Percentiles rank a stretch among this genome's conserved stretches.
Evolutionary conservation across 2,329 filamentous ascomycete genomes (phyloP).

Genomic region (Calycina marina): DNA sequence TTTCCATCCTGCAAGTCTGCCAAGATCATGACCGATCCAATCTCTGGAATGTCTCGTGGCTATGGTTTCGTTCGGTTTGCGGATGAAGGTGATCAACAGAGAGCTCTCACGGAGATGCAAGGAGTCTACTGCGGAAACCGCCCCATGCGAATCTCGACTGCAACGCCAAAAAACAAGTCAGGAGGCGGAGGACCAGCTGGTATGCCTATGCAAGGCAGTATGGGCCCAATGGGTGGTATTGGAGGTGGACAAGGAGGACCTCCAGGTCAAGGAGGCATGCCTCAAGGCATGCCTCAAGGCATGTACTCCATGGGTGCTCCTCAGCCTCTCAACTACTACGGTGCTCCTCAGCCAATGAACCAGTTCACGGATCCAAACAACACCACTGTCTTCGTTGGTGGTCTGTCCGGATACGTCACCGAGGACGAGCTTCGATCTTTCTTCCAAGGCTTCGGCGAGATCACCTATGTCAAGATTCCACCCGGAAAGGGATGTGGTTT

Average conservation of each 20-base stretch:
- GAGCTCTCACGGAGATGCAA: conserved; percentile 94
- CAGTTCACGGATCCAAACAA: conserved; percentile 99
- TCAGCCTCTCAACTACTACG: conserved; percentile 53
- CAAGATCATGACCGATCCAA: conserved; percentile 99
- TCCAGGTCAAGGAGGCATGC: not conserved
- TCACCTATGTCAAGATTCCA: conserved; percentile 99
- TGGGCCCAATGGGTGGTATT: conserved; percentile 31
- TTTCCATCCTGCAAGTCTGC: conserved; percentile 97
- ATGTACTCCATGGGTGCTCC: conserved; percentile 52
- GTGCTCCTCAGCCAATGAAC: conserved; percentile 77
- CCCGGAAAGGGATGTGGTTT: conserved; percentile 98
- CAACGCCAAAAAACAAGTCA: conserved; percentile 84
- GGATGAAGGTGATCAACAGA: conserved; percentile 90
- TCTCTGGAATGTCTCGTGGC: conserved; percentile 91
- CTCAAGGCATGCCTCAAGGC: conserved; percentile 24
- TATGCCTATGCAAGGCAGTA: conserved; percentile 33
- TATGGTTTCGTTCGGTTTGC: conserved; percentile 98
- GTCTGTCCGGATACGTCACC: conserved; percentile 92
- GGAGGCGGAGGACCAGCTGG: conserved; percentile 36
- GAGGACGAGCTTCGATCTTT: conserved; percentile 99
- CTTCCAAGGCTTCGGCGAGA: conserved; percentile 99
- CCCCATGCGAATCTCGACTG: conserved; percentile 96
- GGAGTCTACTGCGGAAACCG: conserved; percentile 97
- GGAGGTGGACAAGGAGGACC: conserved; percentile 20
- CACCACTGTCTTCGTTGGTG: conserved; percentile 96